These are phyloP conservation scores for Colletotrichum salicis DNA, from an alignment of 2,329 filamentous ascomycete species.

Conservation along the genomic window DNA sequence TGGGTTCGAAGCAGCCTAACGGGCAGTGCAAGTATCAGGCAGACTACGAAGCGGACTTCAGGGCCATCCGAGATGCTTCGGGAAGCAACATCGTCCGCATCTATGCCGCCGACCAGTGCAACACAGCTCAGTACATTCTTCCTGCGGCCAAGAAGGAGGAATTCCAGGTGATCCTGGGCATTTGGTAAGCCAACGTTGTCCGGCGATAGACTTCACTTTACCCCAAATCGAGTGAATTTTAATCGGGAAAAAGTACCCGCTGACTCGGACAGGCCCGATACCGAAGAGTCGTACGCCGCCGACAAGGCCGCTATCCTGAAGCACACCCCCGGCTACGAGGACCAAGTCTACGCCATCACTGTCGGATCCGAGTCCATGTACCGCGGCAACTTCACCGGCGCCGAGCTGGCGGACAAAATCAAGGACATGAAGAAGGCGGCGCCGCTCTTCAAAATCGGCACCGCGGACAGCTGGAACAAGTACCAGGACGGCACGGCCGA, in stretches of 20 bases:
- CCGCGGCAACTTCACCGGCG: conserved; percentile 72
- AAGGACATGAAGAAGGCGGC: conserved; percentile 67
- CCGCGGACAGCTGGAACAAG: conserved; percentile 80
- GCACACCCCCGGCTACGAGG: conserved; percentile 60
- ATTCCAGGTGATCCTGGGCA: conserved; percentile 75
- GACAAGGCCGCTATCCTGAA: conserved; percentile 64
- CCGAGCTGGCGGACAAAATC: conserved; percentile 70
- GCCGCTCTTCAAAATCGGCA: conserved; percentile 68
- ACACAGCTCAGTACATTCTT: conserved; percentile 70
- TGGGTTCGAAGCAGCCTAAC: conserved; percentile 72
- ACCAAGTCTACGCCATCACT: conserved; percentile 74
- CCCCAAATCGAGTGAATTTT: background rate
- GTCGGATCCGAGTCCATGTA: conserved; percentile 79
- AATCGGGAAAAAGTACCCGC: background rate
- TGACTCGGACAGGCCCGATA: conserved; percentile 62
- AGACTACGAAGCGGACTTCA: conserved; percentile 75
- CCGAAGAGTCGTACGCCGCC: conserved; percentile 67
- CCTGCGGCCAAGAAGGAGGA: conserved; percentile 72
- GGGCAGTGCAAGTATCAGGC: conserved; percentile 68
- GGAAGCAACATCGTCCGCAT: conserved; percentile 69
- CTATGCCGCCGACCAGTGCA: conserved; percentile 75
- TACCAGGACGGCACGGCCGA: conserved; percentile 75
- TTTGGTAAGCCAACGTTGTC: conserved; percentile 65
- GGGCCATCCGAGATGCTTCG: conserved; percentile 63
- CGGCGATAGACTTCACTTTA: background rate